These are phyloP conservation scores for Suhomyces guaymorum DNA, from an alignment of 1,139 yeast species.

Conservation along the genomic window DNA sequence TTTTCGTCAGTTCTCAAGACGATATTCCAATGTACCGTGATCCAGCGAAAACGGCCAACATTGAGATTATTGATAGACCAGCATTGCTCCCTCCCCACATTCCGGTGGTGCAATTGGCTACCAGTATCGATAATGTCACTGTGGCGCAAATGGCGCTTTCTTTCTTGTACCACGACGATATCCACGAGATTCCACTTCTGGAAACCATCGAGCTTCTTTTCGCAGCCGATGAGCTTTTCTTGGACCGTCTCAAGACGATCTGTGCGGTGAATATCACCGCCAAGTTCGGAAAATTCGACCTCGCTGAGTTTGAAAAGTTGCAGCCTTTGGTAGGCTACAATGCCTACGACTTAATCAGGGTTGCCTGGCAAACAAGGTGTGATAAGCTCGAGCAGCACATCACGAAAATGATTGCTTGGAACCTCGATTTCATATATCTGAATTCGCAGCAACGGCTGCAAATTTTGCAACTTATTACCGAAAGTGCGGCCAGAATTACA, in stretches of 20 bases:
- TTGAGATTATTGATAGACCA: conserved; percentile 25
- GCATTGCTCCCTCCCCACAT: conserved; percentile 23
- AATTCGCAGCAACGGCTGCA: conserved; percentile 28
- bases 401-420: conserved; percentile 57
- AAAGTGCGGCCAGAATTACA: conserved; percentile 59
- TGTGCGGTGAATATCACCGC: conserved; percentile 63
- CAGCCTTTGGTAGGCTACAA: conserved; percentile 31
- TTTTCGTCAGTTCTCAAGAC: conserved; percentile 25
- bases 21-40: conserved; percentile 20
- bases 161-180: conserved; percentile 62
- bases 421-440: conserved; percentile 40
- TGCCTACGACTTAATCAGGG: conserved; percentile 57
- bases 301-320: conserved; percentile 24
- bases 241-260: conserved; percentile 64
- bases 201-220: conserved; percentile 56
- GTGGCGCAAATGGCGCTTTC: conserved; percentile 57
- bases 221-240: conserved; percentile 61
- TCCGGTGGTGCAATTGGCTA: conserved; percentile 33
- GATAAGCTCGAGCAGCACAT: conserved; percentile 66
- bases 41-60: conserved; percentile 8
- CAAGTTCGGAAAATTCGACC: conserved; percentile 24
- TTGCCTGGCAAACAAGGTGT: conserved; percentile 68
- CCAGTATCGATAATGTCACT: conserved; percentile 26
- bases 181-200: conserved; percentile 47
- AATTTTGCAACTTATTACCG: conserved; percentile 28